phyloP scores from a whole-genome alignment of 768 basidiomycete species.

The Agaricus bisporus region DNA sequence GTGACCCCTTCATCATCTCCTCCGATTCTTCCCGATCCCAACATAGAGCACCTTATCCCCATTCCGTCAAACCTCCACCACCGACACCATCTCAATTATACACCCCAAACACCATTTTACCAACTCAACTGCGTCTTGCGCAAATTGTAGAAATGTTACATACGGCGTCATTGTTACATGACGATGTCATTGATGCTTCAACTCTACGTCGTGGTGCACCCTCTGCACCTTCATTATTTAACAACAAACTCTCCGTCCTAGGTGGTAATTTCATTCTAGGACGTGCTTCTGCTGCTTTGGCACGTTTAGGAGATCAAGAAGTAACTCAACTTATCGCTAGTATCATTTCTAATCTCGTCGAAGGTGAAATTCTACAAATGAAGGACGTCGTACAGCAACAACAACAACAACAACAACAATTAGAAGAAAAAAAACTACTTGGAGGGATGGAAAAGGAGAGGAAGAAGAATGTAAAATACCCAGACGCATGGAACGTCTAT shows the following conservation, averaged over 20 bases:
- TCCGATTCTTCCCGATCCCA: conserved; percentile 21
- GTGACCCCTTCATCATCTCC: conserved; percentile 33
- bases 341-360: conserved; percentile 84
- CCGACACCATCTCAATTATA: conserved; percentile 9
- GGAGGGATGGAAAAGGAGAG: conserved; percentile 14
- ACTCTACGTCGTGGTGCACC: conserved; percentile 70
- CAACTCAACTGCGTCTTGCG: conserved; percentile 85
- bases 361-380: conserved; percentile 90
- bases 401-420: too few species aligned
- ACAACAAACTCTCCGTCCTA: conserved; percentile 83
- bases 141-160: conserved; percentile 97
- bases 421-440: too few species aligned
- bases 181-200: conserved; percentile 90
- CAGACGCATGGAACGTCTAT: conserved; percentile 70
- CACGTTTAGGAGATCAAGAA: conserved; percentile 74
- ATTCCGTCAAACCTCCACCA: conserved; percentile 13
- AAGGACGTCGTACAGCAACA: conserved; percentile 39
- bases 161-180: conserved; percentile 91
- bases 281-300: conserved; percentile 74
- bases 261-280: conserved; percentile 91
- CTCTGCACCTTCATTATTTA: conserved; percentile 78
- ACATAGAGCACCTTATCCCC: conserved; percentile 23
- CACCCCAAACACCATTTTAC: conserved; percentile 40
- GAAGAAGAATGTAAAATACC: conserved; percentile 17
- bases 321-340: conserved; percentile 87